phyloP scores from a whole-genome alignment of 179 eudicot genomes.

The Drosera spatulata region DNA sequence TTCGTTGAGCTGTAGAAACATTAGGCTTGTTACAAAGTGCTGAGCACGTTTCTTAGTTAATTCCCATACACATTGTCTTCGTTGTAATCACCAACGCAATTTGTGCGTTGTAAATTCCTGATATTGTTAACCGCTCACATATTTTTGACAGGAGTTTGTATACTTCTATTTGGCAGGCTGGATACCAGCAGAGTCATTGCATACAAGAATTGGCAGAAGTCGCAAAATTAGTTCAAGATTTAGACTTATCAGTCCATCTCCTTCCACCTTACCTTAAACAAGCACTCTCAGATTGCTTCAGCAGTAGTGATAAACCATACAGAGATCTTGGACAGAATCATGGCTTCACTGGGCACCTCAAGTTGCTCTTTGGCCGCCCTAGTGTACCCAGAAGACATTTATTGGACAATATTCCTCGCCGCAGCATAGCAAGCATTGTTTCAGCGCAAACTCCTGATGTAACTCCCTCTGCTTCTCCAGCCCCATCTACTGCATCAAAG shows the following conservation, averaged over 20 bases:
- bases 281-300: conserved; percentile 22
- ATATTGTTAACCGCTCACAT: background rate
- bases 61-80: too few species aligned
- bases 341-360: conserved; percentile 7
- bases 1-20: too few species aligned
- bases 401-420: conserved; percentile 9
- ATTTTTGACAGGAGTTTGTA: background rate
- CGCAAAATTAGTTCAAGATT: conserved; percentile 10
- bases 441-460: background rate
- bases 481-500: too few species aligned
- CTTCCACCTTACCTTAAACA: conserved; percentile 21
- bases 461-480: background rate
- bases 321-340: conserved; percentile 4
- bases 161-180: conserved; percentile 21
- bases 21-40: background rate
- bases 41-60: background rate
- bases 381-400: conserved; percentile 36
- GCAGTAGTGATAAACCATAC: conserved; percentile 5
- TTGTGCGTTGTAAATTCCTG: too few species aligned
- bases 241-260: conserved; percentile 11
- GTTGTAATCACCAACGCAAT: too few species aligned
- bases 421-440: conserved; percentile 1
- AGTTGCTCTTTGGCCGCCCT: conserved; percentile 10
- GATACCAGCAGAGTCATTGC: conserved; percentile 25
- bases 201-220: conserved; percentile 27